Evolutionary conservation across 106 monocot species (phyloP), one percentile per base, ranked within the genome.

Genomic region (Chionographis japonica): DNA sequence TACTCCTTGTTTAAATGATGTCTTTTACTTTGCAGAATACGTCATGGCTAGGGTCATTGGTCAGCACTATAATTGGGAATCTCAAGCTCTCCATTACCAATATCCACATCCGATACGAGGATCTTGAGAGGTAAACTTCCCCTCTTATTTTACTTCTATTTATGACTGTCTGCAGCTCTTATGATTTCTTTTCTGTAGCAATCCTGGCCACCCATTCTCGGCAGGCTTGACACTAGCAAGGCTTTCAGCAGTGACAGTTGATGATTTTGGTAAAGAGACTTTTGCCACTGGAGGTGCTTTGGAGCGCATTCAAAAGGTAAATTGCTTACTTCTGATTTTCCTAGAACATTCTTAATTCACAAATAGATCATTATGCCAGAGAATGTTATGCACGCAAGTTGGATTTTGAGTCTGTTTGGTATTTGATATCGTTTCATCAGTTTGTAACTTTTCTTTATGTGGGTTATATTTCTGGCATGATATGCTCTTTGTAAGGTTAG

Each of bases 161-260:
- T 61, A 53, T 20, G 9, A 56, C 13, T 58, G 17, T 65, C 12
- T 64, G 53, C 59, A 43, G 58, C 14, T 53, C 50, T 73, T 59
- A 62, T 74, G 19, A 50, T 38, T 70, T 79, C 38, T 71, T 74
- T 74, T 56, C 56, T 79, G 63, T 71, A 98, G 98, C 87, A 93
- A 98, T 84, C 98, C 90, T 83, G 98, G 98, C 2, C 92, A 93
- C 72, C 98, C 98, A 63, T 93, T 98, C 78, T 85, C 90, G n/a
- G 86, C 85, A 37, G 98, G 93, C 69, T 54, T 85, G 60, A 85
- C 67, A 42, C 78, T 98, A 19, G 66, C 58, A 59, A 98, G 72
- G 81, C 90, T 98, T 69, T 93, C 89, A 63, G 98, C 98, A 54
- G 75, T 98, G 16, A 98, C 98, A 37, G 75, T 98, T 68, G 98